Evolutionary conservation across 2,329 filamentous ascomycete species (phyloP), one percentile per base, ranked within the genome.

Genomic region (Penicillium sp.): DNA sequence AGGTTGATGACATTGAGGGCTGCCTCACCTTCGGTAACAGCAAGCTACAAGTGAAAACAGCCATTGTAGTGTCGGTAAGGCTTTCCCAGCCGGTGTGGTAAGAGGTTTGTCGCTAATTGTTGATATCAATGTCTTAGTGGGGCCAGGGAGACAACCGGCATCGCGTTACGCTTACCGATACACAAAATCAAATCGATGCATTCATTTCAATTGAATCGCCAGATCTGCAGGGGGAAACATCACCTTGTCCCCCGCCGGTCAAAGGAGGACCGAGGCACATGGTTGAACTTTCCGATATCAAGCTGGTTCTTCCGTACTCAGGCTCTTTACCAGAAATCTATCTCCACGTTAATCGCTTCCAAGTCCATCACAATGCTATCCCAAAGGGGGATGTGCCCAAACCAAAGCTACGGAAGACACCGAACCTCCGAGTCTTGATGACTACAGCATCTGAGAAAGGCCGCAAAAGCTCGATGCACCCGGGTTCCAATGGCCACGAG

Each of bases 81-180:
- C 31, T 31, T 22, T 16, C 14, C 8, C 9, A 43, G 7, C 18
- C 7, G 30, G 9, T 25, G 13, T 11, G 12, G 22, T 11, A 19
- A 12, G 28, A 12, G 13, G 22, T 19, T 29, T 36, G 8, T 18
- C 11, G 10, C 37, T 45, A 42, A 39, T 4, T 38, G 18, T 16
- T 18, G 19, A 37, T 38, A 31, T 46, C 7, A 12, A 34, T 30
- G 39, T 41, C 28, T 33, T 50, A 72, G 64, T 69, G 60, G 63
- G 57, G 53, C 60, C 46, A 45, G 46, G 30, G 47, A 57, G 4
- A 50, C n/a, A 33, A 54, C 35, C 14, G 47, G 49, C 14, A 54
- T 52, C 30, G 40, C n/a, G 60, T 60, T 8, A 61, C 57, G 19
- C 48, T 74, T 37, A 72, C 66, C 25, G 71, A 74, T 48, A 59